phyloP scores from a whole-genome alignment of 495 filamentous ascomycete species.

The Hypoxylon fuscum region DNA sequence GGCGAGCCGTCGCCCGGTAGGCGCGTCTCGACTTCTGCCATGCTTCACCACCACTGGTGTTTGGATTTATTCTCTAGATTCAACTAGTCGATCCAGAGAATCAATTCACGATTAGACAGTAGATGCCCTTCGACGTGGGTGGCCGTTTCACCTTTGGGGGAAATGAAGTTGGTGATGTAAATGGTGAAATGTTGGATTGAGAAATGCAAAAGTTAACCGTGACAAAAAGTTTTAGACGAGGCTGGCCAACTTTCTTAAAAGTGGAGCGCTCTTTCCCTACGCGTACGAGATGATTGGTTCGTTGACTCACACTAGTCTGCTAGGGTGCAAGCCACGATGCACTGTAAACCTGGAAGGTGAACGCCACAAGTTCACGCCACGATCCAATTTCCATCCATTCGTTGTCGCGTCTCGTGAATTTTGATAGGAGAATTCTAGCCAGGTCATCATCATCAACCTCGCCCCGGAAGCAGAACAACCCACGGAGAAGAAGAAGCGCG shows the following conservation, averaged over 20 bases:
- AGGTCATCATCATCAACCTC: slow-evolving; percentile 31
- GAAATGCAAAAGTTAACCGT: slow-evolving; percentile 15
- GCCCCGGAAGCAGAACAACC: slow-evolving; percentile 3
- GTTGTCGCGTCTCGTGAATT: slow-evolving; percentile 33
- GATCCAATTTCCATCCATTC: slow-evolving; percentile 19
- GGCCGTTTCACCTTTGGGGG: not conserved
- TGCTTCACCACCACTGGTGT: slow-evolving; percentile 17
- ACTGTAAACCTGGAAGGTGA: too few relatives aligned
- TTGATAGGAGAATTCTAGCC: slow-evolving; percentile 12
- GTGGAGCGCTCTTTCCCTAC: not conserved
- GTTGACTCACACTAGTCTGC: too few relatives aligned
- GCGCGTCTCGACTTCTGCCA: slow-evolving; percentile 46
- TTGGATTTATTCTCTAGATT: not conserved
- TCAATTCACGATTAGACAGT: not conserved
- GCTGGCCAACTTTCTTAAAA: slow-evolving; percentile 22
- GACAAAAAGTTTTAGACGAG: slow-evolving; percentile 30
- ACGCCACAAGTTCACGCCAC: not conserved
- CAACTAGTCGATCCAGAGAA: not conserved
- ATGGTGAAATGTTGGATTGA: slow-evolving; percentile 26
- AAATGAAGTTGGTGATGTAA: slow-evolving; percentile 27
- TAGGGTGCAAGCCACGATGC: too few relatives aligned
- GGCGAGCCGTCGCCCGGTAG: slow-evolving; percentile 40
- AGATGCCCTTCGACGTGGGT: not conserved
- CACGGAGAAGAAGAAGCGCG: not conserved
- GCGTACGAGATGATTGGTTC: slow-evolving; percentile 12